Conservation (phyloP, 164 flowering plant species). For the Liquidambar formosana region DNA sequence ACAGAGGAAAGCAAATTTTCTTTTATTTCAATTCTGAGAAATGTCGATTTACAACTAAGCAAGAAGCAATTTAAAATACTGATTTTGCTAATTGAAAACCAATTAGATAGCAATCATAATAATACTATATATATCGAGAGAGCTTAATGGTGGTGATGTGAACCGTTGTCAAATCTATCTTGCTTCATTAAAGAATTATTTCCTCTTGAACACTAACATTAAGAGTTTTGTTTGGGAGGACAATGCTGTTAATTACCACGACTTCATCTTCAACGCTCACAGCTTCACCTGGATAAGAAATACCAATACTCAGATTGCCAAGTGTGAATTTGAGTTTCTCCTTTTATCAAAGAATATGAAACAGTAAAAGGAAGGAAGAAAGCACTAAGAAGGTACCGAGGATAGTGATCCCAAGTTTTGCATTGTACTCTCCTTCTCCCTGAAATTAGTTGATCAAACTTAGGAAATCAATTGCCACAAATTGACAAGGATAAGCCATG, state of each 20-base stretch:
- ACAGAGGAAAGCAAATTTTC: neutral
- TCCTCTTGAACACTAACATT: conserved; percentile 93
- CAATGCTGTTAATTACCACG: conserved; percentile 84
- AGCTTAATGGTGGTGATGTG: neutral
- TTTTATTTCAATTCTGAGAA: neutral
- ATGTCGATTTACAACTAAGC: neutral
- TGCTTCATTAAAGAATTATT: conserved; percentile 59
- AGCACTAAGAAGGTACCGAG: conserved; percentile 45
- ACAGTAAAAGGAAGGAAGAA: neutral
- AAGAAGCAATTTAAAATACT: neutral
- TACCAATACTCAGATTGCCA: neutral
- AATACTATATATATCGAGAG: neutral
- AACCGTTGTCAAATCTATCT: neutral
- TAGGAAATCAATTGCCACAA: neutral
- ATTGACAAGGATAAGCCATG: no score
- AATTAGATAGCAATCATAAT: neutral
- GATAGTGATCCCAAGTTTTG: conserved; percentile 78
- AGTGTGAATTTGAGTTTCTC: neutral
- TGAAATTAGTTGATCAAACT: conserved; percentile 24
- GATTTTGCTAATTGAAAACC: neutral
- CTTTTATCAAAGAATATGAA: neutral
- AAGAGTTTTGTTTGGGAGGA: conserved; percentile 91
- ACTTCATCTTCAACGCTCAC: conserved; percentile 96
- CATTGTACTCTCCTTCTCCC: conserved; percentile 65
- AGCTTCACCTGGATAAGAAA: conserved; percentile 70